Percentiles rank a stretch among this genome's conserved stretches.
Conservation (phyloP, 768 basidiomycete genomes). For the Stropharia rugosoannulata region DNA sequence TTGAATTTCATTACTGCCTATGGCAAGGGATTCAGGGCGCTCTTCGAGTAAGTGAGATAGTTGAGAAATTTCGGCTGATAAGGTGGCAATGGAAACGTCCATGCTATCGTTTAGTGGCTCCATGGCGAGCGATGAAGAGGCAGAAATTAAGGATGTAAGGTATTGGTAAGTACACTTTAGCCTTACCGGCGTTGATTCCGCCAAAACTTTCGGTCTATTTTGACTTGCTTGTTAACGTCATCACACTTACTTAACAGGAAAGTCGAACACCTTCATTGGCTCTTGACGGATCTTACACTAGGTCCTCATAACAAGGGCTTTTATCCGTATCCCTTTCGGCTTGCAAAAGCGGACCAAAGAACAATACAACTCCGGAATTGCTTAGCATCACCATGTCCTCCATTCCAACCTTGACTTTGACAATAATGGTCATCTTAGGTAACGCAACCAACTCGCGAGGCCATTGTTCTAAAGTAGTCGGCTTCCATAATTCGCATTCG, state of each 20-base stretch:
- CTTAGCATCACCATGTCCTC: background rate
- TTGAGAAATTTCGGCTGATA: constrained; percentile 37
- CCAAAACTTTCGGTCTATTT: constrained; percentile 21
- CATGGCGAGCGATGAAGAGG: background rate
- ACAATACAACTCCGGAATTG: background rate
- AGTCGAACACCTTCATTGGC: background rate
- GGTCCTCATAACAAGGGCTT: background rate
- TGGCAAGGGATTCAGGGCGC: constrained; percentile 53
- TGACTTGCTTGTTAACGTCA: constrained; percentile 16
- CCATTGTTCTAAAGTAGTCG: constrained; percentile 19
- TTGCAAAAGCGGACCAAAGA: background rate
- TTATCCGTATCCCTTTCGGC: background rate
- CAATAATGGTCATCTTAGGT: constrained; percentile 19
- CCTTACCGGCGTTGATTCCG: background rate
- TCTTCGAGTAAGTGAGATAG: constrained; percentile 58
- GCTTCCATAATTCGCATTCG: constrained; percentile 1
- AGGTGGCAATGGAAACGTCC: background rate
- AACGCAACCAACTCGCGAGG: constrained; percentile 11
- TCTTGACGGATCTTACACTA: background rate
- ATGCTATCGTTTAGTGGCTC: background rate
- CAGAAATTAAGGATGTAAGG: background rate
- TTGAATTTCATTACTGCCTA: constrained; percentile 52
- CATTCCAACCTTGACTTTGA: constrained; percentile 6
- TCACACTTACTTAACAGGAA: background rate
- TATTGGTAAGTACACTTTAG: background rate